Conservation (phyloP, 345 rosid species). For the Syzygium jambos region DNA sequence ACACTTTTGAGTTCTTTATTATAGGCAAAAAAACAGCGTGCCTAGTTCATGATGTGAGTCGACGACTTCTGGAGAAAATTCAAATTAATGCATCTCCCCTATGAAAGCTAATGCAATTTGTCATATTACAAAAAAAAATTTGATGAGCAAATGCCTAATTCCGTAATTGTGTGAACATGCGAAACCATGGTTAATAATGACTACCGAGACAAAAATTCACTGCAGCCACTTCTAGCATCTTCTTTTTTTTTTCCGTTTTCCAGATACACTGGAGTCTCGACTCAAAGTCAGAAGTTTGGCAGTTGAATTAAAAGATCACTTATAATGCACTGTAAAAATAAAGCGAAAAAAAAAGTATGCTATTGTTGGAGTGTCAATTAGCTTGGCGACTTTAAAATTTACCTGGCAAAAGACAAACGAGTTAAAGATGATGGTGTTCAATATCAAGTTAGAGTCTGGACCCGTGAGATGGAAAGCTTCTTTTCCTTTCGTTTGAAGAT, state of each 20-base stretch:
- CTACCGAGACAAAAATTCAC: rapidly evolving
- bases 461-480: constrained; percentile 36
- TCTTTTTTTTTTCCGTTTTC: not conserved
- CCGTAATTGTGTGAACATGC: not conserved
- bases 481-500: constrained; percentile 54
- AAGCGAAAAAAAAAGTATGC: not conserved
- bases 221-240: not conserved
- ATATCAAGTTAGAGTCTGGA: constrained; percentile 46
- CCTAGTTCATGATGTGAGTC: too few relatives aligned
- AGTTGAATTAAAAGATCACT: rapidly evolving
- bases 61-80: too few relatives aligned
- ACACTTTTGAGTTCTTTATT: not conserved
- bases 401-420: constrained; percentile 90
- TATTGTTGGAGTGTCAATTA: rapidly evolving
- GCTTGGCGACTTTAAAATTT: not conserved
- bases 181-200: not conserved
- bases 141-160: not conserved
- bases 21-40: too few relatives aligned
- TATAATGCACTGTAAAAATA: not conserved
- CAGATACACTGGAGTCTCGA: not conserved
- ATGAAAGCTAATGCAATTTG: not conserved
- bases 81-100: too few relatives aligned
- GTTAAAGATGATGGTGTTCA: constrained; percentile 78
- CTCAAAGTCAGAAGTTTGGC: not conserved
- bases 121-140: rapidly evolving